phyloP scores from a whole-genome alignment of 202 grass and related monocot species.

The Brachypodium distachyon region DNA sequence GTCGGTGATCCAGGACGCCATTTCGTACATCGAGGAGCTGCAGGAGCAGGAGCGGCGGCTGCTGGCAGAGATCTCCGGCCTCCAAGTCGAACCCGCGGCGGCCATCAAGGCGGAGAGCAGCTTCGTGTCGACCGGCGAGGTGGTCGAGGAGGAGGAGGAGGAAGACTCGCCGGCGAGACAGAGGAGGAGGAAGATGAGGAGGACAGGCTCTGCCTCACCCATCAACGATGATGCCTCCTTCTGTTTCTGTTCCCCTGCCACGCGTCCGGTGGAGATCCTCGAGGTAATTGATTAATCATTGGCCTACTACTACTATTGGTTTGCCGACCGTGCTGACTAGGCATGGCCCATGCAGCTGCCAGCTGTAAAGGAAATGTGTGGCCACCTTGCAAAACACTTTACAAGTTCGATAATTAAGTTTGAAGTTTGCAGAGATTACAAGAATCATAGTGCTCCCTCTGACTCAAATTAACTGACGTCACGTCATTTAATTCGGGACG shows the following conservation, averaged over 20 bases:
- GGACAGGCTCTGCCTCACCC: neutral
- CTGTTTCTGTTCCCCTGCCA: neutral
- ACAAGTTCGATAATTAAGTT: too few relatives aligned
- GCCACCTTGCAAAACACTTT: too few relatives aligned
- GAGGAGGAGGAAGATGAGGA: constrained; percentile 35
- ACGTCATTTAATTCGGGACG: too few relatives aligned
- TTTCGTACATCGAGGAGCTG: constrained; percentile 56
- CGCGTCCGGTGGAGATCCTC: constrained; percentile 22
- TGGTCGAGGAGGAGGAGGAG: constrained; percentile 34
- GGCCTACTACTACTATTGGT: too few relatives aligned
- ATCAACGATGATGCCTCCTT: neutral
- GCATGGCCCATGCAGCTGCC: neutral
- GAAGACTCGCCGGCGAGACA: too few relatives aligned
- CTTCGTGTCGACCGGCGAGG: neutral
- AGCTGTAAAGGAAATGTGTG: too few relatives aligned
- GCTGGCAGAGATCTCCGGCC: constrained; percentile 26
- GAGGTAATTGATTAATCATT: constrained; percentile 22
- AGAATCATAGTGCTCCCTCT: too few relatives aligned
- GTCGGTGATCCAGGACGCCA: constrained; percentile 67
- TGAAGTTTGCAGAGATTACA: too few relatives aligned
- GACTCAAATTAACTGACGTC: too few relatives aligned
- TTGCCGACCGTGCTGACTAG: neutral
- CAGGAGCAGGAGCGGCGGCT: constrained; percentile 58
- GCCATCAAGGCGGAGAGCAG: neutral
- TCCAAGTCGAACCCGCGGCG: neutral